phyloP scores from a whole-genome alignment of 305 asterid species.

The Rubia tinctorum region DNA sequence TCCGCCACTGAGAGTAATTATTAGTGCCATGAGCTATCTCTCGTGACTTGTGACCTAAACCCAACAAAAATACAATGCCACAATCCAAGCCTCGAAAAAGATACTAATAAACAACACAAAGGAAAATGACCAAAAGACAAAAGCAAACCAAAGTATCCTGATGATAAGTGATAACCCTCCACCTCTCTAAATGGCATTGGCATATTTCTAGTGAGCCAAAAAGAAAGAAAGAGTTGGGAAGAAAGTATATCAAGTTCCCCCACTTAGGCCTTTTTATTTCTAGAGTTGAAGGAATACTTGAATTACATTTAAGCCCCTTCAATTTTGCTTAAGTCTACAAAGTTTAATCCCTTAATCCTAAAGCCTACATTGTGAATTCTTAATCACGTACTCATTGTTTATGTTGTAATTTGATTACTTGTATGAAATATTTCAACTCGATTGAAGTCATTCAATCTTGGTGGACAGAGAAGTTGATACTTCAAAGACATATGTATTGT shows the following conservation, averaged over 20 bases:
- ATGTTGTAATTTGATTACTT: too few species aligned
- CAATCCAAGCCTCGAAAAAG: neutral
- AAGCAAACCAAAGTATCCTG: neutral
- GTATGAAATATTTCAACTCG: too few species aligned
- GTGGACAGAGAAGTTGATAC: too few species aligned
- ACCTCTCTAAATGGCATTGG: neutral
- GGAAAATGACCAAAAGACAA: neutral
- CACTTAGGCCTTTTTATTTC: neutral
- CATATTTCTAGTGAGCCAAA: neutral
- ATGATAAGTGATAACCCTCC: neutral
- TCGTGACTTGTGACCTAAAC: slow-evolving; percentile 25
- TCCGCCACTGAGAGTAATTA: too few species aligned
- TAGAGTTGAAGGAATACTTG: neutral
- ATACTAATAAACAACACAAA: neutral
- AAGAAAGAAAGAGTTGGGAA: neutral
- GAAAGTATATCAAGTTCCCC: neutral
- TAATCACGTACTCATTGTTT: too few species aligned
- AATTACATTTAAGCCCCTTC: neutral
- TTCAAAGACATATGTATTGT: too few species aligned
- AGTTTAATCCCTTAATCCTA: neutral
- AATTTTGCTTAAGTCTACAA: neutral
- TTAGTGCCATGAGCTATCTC: neutral
- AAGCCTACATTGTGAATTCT: neutral
- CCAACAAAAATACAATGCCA: slow-evolving; percentile 14
- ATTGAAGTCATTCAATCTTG: too few species aligned